Percentiles rank a stretch among this genome's conserved stretches.
Conservation (phyloP, 805 yeast genomes). For the Debaryomyces hansenii region DNA sequence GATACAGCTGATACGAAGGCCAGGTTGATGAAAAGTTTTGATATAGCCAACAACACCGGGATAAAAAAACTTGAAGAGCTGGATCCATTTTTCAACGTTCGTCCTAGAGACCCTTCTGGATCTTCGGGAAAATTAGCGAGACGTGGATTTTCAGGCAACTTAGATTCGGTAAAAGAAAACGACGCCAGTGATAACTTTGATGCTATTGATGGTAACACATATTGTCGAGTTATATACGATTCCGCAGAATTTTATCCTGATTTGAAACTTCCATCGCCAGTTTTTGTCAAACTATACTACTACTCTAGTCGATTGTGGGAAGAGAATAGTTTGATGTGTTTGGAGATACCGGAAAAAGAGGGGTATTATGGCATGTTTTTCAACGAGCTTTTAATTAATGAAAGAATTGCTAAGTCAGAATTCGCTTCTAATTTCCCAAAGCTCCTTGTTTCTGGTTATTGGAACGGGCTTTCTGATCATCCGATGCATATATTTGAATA, state of each 20-base stretch:
- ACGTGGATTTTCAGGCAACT: too few species aligned
- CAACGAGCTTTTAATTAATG: background rate
- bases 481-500: constrained; percentile 1
- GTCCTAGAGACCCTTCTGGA: background rate
- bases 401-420: background rate
- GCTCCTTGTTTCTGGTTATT: constrained; percentile 2
- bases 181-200: background rate
- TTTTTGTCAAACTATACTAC: constrained; percentile 4
- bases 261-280: constrained; percentile 1
- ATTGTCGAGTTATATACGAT: background rate
- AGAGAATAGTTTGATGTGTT: too few species aligned
- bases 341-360: too few species aligned
- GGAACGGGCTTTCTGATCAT: background rate
- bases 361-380: too few species aligned
- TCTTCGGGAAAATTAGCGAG: too few species aligned
- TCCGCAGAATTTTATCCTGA: constrained; percentile 1
- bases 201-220: background rate
- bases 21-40: background rate
- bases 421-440: constrained; percentile 2
- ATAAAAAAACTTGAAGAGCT: background rate
- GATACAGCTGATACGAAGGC: background rate
- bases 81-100: constrained; percentile 2
- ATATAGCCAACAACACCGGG: background rate
- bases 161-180: background rate
- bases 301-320: background rate